Base-by-base conservation (phyloP, 148 eudicot genomes). In the Rhododendron williamsianum region DNA sequence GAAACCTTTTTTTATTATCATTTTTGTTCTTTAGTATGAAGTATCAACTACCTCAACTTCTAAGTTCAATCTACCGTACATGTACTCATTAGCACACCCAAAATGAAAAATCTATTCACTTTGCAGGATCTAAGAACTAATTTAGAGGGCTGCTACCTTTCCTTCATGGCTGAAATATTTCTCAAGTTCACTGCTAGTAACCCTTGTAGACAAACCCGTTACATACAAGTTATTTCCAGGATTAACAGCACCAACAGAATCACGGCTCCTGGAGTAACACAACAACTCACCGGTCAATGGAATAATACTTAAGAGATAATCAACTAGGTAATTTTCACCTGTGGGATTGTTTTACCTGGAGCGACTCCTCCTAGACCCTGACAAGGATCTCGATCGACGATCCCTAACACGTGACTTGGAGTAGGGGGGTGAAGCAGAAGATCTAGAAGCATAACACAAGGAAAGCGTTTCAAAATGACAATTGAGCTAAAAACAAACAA, bases 211-310 rank as follows among this genome's bases (percentile, higher is more conserved):
- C 84, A 94, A 87, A 48, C 94, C 96, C 79, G 94, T 92, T n/a
- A 94, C 94, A 89, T 92, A 94, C 87, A 94, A 81, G 76, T 90
- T 92, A 87, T 92, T 94, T 56, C 97, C 97, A 71, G 94, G 94
- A 86, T 94, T 94, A 76, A 80, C 84, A 63, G 88, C 90, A 88
- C 81, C 91, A 65, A 45, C 88, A 49, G 89, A 88, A 86, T 91
- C 90, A 76, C 65, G 90, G 86, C 93, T 91, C 95, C 93, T 93
- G 88, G 78, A 83, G 87, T 85, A 89, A 85, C 36, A 81, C 67
- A 54, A 71, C 67, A 54, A 71, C 10, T 30, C 67, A 82, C 76
- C 54, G 41, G 41, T 30, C 36, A 30, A 48, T 76, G 45, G 4
- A 65, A 86, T 77, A 36, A 79, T 16, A 56, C 23, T 3, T 54